These are phyloP conservation scores for Cryphonectria nitschkei DNA, from an alignment of 2,329 filamentous ascomycete genomes.

Conservation along the genomic window DNA sequence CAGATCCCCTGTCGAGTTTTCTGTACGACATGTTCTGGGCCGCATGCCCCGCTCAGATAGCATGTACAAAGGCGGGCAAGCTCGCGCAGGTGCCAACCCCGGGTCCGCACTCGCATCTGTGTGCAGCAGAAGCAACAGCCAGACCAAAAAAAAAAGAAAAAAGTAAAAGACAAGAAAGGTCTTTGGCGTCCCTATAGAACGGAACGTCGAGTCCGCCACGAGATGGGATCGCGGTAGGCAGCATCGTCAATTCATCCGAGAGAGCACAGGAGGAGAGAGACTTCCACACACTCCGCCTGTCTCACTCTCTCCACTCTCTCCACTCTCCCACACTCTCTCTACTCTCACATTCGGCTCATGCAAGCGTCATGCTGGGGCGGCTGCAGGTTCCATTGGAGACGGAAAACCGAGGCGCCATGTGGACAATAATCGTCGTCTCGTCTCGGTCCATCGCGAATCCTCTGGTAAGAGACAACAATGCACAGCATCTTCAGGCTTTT, in stretches of 20 bases:
- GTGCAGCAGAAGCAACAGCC: neutral
- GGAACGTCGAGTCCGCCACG: neutral
- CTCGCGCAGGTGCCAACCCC: neutral
- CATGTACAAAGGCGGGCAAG: constrained; percentile 4
- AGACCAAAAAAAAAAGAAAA: neutral
- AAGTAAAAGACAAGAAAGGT: neutral
- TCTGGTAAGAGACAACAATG: neutral
- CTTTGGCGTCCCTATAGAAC: neutral
- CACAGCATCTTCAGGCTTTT: constrained; percentile 12
- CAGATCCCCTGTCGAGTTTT: constrained; percentile 13
- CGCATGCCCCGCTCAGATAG: constrained; percentile 21
- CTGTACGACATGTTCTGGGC: constrained; percentile 27
- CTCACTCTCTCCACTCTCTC: neutral
- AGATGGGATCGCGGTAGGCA: neutral
- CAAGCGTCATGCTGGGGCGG: neutral
- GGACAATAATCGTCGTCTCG: neutral
- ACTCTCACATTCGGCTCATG: neutral
- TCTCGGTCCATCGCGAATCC: neutral
- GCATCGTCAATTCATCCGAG: neutral
- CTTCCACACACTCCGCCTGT: neutral
- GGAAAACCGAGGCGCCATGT: neutral
- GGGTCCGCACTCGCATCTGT: neutral
- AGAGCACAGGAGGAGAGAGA: neutral
- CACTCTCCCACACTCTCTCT: neutral
- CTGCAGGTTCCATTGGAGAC: neutral